Conservation (phyloP, 2,329 filamentous ascomycete genomes). For the Aspergillus intermedius region DNA sequence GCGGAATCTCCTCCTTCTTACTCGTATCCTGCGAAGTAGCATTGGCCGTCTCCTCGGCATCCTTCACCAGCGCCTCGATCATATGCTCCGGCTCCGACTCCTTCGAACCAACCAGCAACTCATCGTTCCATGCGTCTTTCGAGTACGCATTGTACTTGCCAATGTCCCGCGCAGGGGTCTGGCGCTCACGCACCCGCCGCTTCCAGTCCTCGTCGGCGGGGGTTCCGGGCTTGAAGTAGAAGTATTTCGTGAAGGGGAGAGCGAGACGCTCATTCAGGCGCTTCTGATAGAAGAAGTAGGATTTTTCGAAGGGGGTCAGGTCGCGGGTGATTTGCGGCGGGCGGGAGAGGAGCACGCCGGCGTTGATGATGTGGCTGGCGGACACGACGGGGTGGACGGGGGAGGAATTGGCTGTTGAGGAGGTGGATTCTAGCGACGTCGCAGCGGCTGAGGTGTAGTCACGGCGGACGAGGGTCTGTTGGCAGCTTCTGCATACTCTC, state of each 20-base stretch:
- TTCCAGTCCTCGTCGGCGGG: conserved; percentile 83
- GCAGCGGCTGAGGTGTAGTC: conserved; percentile 37
- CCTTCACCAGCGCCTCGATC: conserved; percentile 63
- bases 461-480: conserved; percentile 34
- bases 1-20: conserved; percentile 61
- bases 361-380: conserved; percentile 44
- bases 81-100: conserved; percentile 59
- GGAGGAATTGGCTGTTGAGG: conserved; percentile 22
- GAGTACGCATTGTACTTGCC: conserved; percentile 73
- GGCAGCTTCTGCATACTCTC: conserved; percentile 39
- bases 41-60: conserved; percentile 55
- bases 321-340: conserved; percentile 79
- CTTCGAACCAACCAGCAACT: conserved; percentile 67
- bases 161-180: conserved; percentile 74
- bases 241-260: conserved; percentile 78
- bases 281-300: conserved; percentile 95
- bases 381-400: conserved; percentile 23
- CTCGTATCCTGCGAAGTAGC: conserved; percentile 34
- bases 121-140: conserved; percentile 82
- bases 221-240: conserved; percentile 92
- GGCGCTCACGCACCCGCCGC: conserved; percentile 70
- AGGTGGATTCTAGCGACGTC: conserved; percentile 27
- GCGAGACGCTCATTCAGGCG: conserved; percentile 88
- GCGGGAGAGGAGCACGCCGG: conserved; percentile 78
- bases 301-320: conserved; percentile 79